Conservation (phyloP, 805 yeast species). For the Yarrowia alimentaria region DNA sequence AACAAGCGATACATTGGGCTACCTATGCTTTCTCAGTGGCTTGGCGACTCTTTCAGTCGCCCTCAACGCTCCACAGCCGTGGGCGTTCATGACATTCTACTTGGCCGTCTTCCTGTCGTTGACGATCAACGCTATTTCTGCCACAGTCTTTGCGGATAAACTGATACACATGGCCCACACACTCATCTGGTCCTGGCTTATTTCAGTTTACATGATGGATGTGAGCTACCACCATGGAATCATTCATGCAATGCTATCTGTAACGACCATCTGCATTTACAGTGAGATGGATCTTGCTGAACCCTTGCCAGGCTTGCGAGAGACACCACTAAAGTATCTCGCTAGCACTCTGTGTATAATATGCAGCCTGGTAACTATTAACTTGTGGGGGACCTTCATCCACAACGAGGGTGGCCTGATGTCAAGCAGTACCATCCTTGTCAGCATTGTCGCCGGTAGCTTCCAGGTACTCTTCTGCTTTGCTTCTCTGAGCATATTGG, state of each 20-base stretch:
- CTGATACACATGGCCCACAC: conserved; percentile 14
- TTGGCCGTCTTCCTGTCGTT: conserved; percentile 6
- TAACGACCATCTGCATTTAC: conserved; percentile 18
- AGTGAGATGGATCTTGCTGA: conserved; percentile 14
- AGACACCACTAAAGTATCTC: background rate
- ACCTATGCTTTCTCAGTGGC: conserved; percentile 2
- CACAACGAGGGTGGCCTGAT: background rate
- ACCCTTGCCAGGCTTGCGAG: background rate
- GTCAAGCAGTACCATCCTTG: background rate
- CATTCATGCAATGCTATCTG: conserved; percentile 7
- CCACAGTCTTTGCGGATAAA: conserved; percentile 1
- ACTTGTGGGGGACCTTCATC: background rate
- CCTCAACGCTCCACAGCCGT: background rate
- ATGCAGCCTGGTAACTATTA: background rate
- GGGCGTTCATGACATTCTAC: background rate
- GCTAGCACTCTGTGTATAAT: conserved; percentile 6
- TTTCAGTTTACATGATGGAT: conserved; percentile 4
- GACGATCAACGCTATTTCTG: background rate
- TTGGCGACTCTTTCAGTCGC: conserved; percentile 8
- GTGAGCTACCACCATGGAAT: conserved; percentile 2
- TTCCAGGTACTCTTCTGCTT: conserved; percentile 12
- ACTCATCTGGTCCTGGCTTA: conserved; percentile 2
- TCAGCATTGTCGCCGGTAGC: background rate
- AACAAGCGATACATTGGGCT: background rate
- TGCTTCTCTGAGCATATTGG: background rate